A percentile compares a stretch with the other conserved stretches of the same genome.
Evolutionary conservation across 208 protist genomes (phyloP).

Genomic region (Leishmania turanica): DNA sequence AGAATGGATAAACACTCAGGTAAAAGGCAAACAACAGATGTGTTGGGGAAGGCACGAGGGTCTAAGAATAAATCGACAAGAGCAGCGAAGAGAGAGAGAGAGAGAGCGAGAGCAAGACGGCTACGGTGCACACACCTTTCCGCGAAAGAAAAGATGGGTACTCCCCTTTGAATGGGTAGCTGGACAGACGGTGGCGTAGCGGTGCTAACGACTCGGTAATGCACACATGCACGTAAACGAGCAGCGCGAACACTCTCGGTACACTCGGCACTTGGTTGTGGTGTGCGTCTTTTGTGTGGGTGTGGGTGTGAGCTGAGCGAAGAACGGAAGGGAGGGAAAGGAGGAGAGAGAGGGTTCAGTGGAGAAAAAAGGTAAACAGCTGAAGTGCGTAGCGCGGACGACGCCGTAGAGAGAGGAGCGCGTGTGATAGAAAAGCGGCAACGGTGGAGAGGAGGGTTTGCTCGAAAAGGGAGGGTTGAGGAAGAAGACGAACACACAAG

Average conservation of each 20-base stretch:
- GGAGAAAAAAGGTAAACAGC: conserved; percentile 1
- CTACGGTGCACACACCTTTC: conserved; percentile 3
- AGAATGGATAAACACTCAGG: not conserved
- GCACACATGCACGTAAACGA: conserved; percentile 5
- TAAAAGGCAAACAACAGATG: not conserved
- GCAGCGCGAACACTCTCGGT: not conserved
- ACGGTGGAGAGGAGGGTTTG: not conserved
- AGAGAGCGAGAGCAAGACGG: not conserved
- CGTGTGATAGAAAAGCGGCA: not conserved
- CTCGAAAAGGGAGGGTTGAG: not conserved
- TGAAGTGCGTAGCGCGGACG: not conserved
- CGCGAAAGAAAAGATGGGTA: not conserved
- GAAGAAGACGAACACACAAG: not conserved
- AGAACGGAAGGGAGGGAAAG: not conserved
- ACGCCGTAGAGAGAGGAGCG: not conserved
- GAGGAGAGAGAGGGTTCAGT: not conserved
- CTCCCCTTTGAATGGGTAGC: not conserved
- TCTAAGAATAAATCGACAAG: conserved; percentile 5
- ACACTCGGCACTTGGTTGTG: not conserved
- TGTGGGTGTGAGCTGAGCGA: not conserved
- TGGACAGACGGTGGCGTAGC: not conserved
- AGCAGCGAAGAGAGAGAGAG: conserved; percentile 7
- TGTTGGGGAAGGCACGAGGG: not conserved
- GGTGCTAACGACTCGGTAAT: not conserved
- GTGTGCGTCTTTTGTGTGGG: not conserved